Conservation (phyloP, 768 basidiomycete species). For the button mushroom (Agaricus bisporus) region DNA sequence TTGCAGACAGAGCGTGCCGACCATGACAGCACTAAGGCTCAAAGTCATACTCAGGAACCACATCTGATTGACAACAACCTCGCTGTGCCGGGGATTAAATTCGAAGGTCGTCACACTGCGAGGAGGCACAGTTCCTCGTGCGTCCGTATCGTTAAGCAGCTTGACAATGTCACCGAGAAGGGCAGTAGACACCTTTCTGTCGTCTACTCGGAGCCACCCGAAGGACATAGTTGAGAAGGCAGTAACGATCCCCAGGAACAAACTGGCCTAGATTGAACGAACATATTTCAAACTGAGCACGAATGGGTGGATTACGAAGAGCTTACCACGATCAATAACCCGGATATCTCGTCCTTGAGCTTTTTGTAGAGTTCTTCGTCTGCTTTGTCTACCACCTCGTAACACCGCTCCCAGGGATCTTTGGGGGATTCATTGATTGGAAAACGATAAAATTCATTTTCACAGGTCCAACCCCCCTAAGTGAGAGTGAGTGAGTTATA, state of each 20-base stretch:
- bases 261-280: background rate
- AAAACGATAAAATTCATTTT: background rate
- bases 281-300: background rate
- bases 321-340: slow-evolving; percentile 4
- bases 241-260: slow-evolving; percentile 6
- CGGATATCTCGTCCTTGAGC: slow-evolving; percentile 6
- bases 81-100: background rate
- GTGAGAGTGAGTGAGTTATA: no score
- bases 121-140: background rate
- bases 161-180: background rate
- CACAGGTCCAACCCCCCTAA: background rate
- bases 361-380: slow-evolving; percentile 5
- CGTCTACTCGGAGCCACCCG: background rate
- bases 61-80: slow-evolving; percentile 1
- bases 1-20: slow-evolving; percentile 5
- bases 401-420: slow-evolving; percentile 7
- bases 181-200: background rate
- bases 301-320: no score
- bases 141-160: background rate
- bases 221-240: slow-evolving; percentile 3
- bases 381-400: background rate
- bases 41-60: slow-evolving; percentile 8
- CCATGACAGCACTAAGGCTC: background rate
- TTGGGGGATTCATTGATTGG: slow-evolving; percentile 2
- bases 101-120: background rate